phyloP scores from a whole-genome alignment of 2,329 filamentous ascomycete species.

The Paecilomyces fulvus region DNA sequence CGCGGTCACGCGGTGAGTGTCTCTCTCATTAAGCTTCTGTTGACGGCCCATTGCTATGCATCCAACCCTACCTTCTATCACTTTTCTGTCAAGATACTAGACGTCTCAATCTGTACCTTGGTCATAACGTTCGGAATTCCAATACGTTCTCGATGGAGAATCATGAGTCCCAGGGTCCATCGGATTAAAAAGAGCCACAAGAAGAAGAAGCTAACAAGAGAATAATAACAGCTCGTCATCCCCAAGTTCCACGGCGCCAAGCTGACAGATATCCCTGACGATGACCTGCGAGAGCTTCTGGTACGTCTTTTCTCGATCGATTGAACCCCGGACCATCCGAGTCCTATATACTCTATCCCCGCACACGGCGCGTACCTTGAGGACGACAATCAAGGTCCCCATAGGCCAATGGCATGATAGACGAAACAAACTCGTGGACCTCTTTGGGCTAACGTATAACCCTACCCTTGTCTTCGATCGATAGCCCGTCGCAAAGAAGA shows the following conservation, averaged over 20 bases:
- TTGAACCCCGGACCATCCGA: background rate
- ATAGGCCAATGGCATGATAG: background rate
- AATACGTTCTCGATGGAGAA: background rate
- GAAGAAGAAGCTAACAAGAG: constrained; percentile 6
- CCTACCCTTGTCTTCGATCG: constrained; percentile 1
- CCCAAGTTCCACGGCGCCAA: constrained; percentile 92
- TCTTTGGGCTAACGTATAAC: background rate
- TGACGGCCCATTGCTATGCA: background rate
- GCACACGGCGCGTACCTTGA: constrained; percentile 9
- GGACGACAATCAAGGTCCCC: constrained; percentile 1
- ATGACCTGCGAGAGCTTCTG: constrained; percentile 72
- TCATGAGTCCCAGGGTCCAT: background rate
- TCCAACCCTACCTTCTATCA: background rate
- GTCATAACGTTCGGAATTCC: background rate
- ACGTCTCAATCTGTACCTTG: background rate
- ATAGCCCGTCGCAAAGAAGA: constrained; percentile 74
- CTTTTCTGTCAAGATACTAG: background rate
- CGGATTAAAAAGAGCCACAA: no score
- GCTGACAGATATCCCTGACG: constrained; percentile 86
- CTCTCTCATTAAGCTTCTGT: background rate
- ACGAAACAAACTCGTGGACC: background rate
- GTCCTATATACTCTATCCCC: background rate
- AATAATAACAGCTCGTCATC: constrained; percentile 67
- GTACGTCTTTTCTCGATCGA: constrained; percentile 38
- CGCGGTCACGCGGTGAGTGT: constrained; percentile 77